phyloP scores from a whole-genome alignment of 345 rosid genomes.

The Ailanthus altissimus region DNA sequence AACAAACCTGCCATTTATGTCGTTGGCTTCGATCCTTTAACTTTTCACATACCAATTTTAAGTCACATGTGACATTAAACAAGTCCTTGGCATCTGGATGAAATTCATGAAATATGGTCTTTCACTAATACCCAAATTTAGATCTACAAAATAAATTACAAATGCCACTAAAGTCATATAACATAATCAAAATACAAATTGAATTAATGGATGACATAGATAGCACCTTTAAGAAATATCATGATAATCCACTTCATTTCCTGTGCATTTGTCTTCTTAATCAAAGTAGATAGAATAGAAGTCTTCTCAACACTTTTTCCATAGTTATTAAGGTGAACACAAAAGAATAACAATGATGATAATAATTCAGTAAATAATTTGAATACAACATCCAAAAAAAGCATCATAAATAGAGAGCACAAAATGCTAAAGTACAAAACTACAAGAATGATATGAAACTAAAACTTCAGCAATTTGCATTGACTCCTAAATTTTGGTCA shows the following conservation, averaged over 20 bases:
- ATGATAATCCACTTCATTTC: slow-evolving; percentile 97
- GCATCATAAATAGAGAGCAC: background rate
- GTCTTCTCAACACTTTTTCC: slow-evolving; percentile 63
- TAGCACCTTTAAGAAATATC: slow-evolving; percentile 84
- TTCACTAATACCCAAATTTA: slow-evolving; percentile 92
- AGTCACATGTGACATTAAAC: slow-evolving; percentile 95
- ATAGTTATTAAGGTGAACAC: slow-evolving; percentile 3
- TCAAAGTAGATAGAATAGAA: slow-evolving; percentile 65
- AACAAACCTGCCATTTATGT: slow-evolving; percentile 88
- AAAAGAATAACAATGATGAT: background rate
- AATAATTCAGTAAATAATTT: background rate
- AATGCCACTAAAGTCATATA: slow-evolving; percentile 7
- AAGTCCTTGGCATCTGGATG: slow-evolving; percentile 97
- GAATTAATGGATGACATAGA: background rate
- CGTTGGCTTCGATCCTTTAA: slow-evolving; percentile 74
- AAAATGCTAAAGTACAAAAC: too few relatives aligned
- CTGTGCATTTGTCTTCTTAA: slow-evolving; percentile 90
- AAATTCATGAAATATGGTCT: slow-evolving; percentile 91
- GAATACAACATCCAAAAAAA: background rate
- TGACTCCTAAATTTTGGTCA: background rate
- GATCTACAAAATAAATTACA: slow-evolving; percentile 51
- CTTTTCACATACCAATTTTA: slow-evolving; percentile 90
- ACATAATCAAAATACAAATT: background rate
- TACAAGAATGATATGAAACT: too few relatives aligned
- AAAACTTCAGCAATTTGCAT: too few relatives aligned